Conservation (phyloP, 352 stramenopile species). For the Halophytophthora batemanensis region DNA sequence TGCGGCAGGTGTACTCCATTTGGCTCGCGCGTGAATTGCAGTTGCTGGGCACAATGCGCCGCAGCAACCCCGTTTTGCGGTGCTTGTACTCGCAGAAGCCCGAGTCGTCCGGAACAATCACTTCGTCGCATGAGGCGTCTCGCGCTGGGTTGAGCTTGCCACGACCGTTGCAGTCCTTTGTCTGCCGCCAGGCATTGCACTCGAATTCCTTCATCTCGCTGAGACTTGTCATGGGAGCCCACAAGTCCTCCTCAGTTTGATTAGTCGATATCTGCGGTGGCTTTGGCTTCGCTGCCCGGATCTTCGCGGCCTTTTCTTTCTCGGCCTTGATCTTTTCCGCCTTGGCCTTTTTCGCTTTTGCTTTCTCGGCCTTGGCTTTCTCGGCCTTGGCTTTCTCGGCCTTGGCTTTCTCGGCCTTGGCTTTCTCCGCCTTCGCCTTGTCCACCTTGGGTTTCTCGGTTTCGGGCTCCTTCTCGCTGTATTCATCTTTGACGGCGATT, state of each 20-base stretch:
- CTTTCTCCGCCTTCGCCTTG: neutral
- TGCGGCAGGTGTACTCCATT: constrained; percentile 37
- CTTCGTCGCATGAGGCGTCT: constrained; percentile 27
- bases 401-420: neutral
- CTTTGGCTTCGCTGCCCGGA: constrained; percentile 1
- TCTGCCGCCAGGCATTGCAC: constrained; percentile 50
- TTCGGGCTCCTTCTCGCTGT: too few relatives aligned
- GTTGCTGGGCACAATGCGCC: constrained; percentile 38
- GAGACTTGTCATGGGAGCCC: constrained; percentile 17
- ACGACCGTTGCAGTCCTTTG: constrained; percentile 36
- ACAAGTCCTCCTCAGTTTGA: constrained; percentile 12
- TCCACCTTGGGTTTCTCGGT: neutral
- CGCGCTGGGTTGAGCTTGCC: constrained; percentile 21
- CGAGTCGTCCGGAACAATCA: constrained; percentile 31
- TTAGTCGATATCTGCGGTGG: neutral
- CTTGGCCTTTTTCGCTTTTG: constrained; percentile 6
- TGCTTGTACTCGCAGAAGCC: constrained; percentile 57
- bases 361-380: constrained; percentile 1
- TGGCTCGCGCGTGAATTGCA: constrained; percentile 48
- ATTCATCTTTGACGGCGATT: too few relatives aligned
- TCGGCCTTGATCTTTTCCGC: neutral
- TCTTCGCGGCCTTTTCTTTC: neutral
- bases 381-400: constrained; percentile 1
- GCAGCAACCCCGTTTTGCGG: constrained; percentile 24
- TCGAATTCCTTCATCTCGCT: constrained; percentile 35